Base-by-base conservation (phyloP, 257 asterid species). In the Salvia miltiorrhiza region DNA sequence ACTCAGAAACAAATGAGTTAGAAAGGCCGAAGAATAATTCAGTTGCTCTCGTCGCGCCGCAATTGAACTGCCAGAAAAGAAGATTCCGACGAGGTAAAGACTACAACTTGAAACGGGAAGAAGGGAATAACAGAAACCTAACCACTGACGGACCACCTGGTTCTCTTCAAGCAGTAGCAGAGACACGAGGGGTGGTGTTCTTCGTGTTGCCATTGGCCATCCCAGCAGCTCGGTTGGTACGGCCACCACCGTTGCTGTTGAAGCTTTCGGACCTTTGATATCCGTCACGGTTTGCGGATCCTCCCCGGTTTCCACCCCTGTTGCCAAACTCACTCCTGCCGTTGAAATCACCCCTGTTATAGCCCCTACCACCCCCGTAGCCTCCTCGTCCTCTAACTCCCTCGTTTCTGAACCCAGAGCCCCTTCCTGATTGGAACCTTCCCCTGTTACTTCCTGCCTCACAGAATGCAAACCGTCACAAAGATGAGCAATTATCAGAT, bases 331-430 rank as follows among this genome's bases (percentile, higher is more conserved):
- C 95, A 48, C 73, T 78, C 77, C 95, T 69, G 23, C 87, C 82
- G 66, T 73, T 73, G 53, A 78, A 90, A 45, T 87, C 97, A 26
- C 78, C 84, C 72, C 93, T 81, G 70, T 79, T 83, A 49, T 84
- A 77, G 41, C 83, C 83, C 64, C 96, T 79, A 63, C 90, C 84
- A 54, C 96, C 93, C 47, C 83, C 91, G 49, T 80, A 88, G 75
- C 74, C 77, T 19, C 94, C 96, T 12, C 97, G 94, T 3, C 95
- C 97, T 73, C 96, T 87, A 30, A 47, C 74, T 68, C 84, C 85
- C n/a, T 79, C 88, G 3, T 48, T 75, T 77, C 88, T 80, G 81
- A 79, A 81, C 48, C 83, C 91, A 23, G 80, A 45, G 12, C 88
- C 91, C 71, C 91, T 81, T 72, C 81, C 88, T 12, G 83, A 32